Evolutionary conservation across 2,329 filamentous ascomycete species (phyloP), one percentile per base, ranked within the genome.

Genomic region (Alternaria ventricosa): DNA sequence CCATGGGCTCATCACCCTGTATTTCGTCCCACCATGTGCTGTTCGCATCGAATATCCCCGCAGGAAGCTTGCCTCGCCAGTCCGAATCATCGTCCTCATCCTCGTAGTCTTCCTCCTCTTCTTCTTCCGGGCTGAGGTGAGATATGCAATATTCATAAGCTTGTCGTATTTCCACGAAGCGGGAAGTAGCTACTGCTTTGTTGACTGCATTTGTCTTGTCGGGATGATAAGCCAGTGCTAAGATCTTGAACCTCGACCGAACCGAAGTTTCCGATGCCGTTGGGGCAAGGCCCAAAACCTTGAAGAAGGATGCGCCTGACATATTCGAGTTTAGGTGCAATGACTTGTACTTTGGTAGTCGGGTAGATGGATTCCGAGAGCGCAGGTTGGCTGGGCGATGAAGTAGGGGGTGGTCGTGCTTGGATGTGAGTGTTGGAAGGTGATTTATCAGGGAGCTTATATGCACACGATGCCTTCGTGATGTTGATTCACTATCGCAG

Each of bases 61-160:
- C 5, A 20, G 57, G 57, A 15, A 60, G 49, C 20, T 43, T 13
- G 18, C 25, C 50, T 8, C 49, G 25, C 49, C 57, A 60, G 50
- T 43, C 57, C 18, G 41, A 8, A n/a, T 46, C 28, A 43, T 55
- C 44, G 4, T 58, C 20, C 12, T 51, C 56, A 13, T 51, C 56
- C 5, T 20, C 18, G 18, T 47, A 20, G 11, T 47, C 49, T 30
- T 36, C 49, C 9, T n/a, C 28, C n/a, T 12, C 25, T 20, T 41
- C 25, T 10, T 13, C n/a, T 13, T 28, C 41, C n/a, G 43, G 18
- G 28, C 27, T 9, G 20, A 49, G 43, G 23, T 54, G 20, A 33
- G 28, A 47, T 28, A 63, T 15, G 12, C 60, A 58, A 30, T 41
- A 53, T n/a, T 63, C 49, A 30, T 58, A 63, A 11, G 49, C 60